These are phyloP conservation scores for Neoboletus brunneissimus DNA, from an alignment of 768 basidiomycete genomes.

Conservation along the genomic window DNA sequence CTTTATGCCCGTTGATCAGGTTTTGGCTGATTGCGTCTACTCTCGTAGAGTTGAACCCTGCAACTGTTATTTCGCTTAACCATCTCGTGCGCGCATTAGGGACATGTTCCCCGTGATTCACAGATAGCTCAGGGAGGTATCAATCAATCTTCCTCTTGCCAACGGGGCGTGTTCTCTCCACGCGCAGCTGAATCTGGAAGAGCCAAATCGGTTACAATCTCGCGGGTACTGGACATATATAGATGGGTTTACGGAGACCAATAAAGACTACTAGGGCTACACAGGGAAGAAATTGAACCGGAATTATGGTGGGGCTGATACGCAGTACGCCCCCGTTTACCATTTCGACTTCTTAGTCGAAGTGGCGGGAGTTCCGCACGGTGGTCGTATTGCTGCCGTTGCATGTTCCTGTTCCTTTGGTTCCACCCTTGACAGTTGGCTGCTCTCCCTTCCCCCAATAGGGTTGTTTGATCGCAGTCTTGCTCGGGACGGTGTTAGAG, in stretches of 20 bases:
- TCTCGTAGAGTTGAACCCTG: background rate
- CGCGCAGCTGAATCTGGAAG: background rate
- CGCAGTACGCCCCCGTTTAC: background rate
- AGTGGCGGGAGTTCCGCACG: background rate
- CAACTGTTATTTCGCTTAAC: background rate
- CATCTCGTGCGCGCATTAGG: background rate
- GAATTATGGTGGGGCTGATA: background rate
- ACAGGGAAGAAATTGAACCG: background rate
- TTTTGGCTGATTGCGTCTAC: background rate
- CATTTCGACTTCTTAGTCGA: background rate
- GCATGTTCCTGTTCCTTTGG: background rate
- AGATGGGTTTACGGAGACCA: background rate
- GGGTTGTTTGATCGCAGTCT: conserved; percentile 11
- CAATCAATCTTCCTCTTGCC: background rate
- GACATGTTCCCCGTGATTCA: background rate
- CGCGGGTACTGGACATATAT: conserved; percentile 3
- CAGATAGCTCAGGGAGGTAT: background rate
- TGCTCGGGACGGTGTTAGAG: background rate
- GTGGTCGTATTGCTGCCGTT: background rate
- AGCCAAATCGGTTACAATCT: background rate
- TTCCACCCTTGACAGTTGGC: background rate
- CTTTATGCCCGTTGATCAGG: background rate
- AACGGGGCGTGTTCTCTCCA: background rate
- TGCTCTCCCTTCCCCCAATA: background rate
- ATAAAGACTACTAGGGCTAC: conserved; percentile 8